Conservation (phyloP, 805 yeast genomes). For the Danielia reshetovae region DNA sequence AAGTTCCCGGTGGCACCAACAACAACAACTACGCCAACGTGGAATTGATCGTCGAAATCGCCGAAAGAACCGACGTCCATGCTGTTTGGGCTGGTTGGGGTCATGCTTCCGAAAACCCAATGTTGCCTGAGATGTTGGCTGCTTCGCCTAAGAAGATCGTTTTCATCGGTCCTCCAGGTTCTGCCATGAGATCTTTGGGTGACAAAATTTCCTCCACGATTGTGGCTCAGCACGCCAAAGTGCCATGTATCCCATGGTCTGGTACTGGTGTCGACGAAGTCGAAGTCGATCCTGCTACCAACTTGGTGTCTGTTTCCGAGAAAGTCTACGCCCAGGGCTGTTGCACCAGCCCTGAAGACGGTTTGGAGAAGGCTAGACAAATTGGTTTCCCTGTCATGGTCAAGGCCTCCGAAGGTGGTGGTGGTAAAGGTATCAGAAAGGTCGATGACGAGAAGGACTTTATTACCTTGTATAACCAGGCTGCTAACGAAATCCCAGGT, state of each 20-base stretch:
- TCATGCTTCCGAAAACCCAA: slow-evolving; percentile 98
- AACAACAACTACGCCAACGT: slow-evolving; percentile 98
- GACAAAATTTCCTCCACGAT: slow-evolving; percentile 97
- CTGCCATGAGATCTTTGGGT: slow-evolving; percentile 99
- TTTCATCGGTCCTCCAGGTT: slow-evolving; percentile 98
- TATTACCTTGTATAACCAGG: slow-evolving; percentile 76
- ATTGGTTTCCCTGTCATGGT: slow-evolving; percentile 99
- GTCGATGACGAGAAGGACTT: slow-evolving; percentile 85
- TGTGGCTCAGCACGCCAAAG: slow-evolving; percentile 97
- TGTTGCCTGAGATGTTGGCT: slow-evolving; percentile 88
- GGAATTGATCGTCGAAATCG: slow-evolving; percentile 92
- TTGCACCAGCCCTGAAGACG: slow-evolving; percentile 81
- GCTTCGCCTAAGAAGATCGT: slow-evolving; percentile 86
- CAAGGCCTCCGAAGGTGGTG: slow-evolving; percentile 99
- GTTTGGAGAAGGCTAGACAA: slow-evolving; percentile 73
- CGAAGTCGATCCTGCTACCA: slow-evolving; percentile 57
- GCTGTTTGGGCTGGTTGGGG: slow-evolving; percentile 99
- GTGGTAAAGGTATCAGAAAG: slow-evolving; percentile 99
- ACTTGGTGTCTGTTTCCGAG: slow-evolving; percentile 85
- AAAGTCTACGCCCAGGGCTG: slow-evolving; percentile 86
- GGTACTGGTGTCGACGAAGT: slow-evolving; percentile 96
- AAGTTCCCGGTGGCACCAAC: slow-evolving; percentile 99
- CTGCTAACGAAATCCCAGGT: slow-evolving; percentile 96
- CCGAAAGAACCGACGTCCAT: slow-evolving; percentile 93
- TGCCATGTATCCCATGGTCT: slow-evolving; percentile 99